Base-by-base conservation (phyloP, 345 rosid species). In the Nephelium lappaceum region DNA sequence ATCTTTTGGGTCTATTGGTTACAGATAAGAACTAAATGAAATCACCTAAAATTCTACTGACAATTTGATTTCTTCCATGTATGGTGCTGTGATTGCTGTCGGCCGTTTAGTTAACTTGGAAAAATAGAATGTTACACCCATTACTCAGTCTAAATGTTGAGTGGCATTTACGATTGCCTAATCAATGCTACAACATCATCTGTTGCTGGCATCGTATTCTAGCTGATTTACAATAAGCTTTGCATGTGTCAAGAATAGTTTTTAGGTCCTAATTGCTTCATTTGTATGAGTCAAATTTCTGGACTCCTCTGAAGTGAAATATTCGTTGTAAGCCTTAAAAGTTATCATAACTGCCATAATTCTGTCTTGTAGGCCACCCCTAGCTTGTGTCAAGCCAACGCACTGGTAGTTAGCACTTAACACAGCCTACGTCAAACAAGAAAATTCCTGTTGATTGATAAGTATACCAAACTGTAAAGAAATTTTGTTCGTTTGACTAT, bases 21-120 rank as follows among this genome's bases (percentile, higher is more conserved):
- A 31, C 36, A 4, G 36, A 31, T 4, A 31, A 45, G 38, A 73
- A 41, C n/a, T 73, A 4, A 53, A 73, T 23, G 23, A 23, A 11
- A 23, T 60, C 11, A 14, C 23, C 18, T 31, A 39, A 43, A 47
- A 60, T 58, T 60, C 25, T 41, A 16, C 18, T 15, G 55, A 58
- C 36, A 14, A 3, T 73, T n/a, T 31, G 47, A 16, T 71, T 47
- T 71, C 64, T 7, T 60, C 64, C 21, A 58, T 21, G 8, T 58
- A n/a, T 60, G 27, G 27, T 60, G 27, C 12, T 60, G 64, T 21
- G 4, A 16, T 16, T 60, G 63, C 42, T 11, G n/a, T 55, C 74
- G n/a, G 66, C 51, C 57, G 45, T 27, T 72, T 14, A 36, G 23
- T 57, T 64, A 38, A 39, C 67, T 72, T 72, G 60, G 24, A 36